Conservation (phyloP, 2,329 filamentous ascomycete genomes). For the Penicillium sclerotigenum region DNA sequence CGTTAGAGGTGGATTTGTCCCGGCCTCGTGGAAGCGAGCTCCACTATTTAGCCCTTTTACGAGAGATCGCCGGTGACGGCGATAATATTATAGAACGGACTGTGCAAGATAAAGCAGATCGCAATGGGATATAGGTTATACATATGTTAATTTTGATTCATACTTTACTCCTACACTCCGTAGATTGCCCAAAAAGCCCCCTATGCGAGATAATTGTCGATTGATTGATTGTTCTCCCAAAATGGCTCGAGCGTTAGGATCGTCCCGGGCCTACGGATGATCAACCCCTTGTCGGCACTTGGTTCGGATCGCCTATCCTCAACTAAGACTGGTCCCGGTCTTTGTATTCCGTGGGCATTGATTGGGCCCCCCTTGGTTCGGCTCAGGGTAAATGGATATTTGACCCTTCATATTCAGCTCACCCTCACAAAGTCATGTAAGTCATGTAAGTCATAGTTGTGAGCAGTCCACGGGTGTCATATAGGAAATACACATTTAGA, state of each 20-base stretch:
- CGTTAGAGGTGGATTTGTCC: constrained; percentile 14
- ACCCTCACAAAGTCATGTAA: background rate
- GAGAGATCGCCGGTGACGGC: constrained; percentile 18
- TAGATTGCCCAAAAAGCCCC: background rate
- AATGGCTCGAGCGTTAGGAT: constrained; percentile 10
- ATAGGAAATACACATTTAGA: background rate
- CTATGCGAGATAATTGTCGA: background rate
- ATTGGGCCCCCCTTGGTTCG: constrained; percentile 7
- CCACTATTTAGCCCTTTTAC: constrained; percentile 20
- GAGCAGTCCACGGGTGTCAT: background rate
- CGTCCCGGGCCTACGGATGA: constrained; percentile 8
- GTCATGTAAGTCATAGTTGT: background rate
- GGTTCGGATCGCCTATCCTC: constrained; percentile 7
- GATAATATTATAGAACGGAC: background rate
- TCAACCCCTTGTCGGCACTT: constrained; percentile 11
- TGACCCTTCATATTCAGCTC: background rate
- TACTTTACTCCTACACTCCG: background rate
- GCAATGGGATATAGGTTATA: background rate
- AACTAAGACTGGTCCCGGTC: background rate
- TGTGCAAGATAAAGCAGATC: background rate
- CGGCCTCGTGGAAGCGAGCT: constrained; percentile 28
- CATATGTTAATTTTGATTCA: background rate
- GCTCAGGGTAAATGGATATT: constrained; percentile 4
- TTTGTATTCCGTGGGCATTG: background rate
- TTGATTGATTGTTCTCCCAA: background rate